A percentile compares a stretch with the other conserved stretches of the same genome.
phyloP scores from a whole-genome alignment of 495 filamentous ascomycete genomes.

The Aspergillus asperescens region DNA sequence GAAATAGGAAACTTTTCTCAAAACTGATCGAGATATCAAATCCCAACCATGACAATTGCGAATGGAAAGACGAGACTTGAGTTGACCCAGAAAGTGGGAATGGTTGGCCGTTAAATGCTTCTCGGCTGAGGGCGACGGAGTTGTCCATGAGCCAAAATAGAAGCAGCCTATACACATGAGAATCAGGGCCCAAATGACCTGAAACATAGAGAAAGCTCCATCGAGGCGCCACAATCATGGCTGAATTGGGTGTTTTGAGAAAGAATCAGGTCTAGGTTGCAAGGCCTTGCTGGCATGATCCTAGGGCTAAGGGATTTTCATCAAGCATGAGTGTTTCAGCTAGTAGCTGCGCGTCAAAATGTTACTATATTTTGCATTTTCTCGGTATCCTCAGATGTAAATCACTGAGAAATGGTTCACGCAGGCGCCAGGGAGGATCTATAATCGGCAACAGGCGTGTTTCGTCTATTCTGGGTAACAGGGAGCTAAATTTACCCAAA shows the following conservation, averaged over 20 bases:
- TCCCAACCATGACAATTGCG: constrained; percentile 13
- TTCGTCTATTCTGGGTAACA: constrained; percentile 27
- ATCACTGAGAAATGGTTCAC: constrained; percentile 24
- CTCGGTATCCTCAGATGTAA: constrained; percentile 31
- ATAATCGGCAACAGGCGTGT: constrained; percentile 38
- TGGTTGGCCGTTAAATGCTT: constrained; percentile 43
- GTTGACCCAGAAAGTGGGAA: constrained; percentile 20
- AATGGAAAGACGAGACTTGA: constrained; percentile 12
- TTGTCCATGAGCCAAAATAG: constrained; percentile 21
- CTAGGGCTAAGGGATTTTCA: constrained; percentile 33
- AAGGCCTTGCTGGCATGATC: constrained; percentile 24
- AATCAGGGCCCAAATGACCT: constrained; percentile 25
- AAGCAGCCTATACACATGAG: constrained; percentile 23
- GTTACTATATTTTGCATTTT: constrained; percentile 45
- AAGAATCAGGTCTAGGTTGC: constrained; percentile 1
- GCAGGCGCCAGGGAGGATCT: constrained; percentile 27
- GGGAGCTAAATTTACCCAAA: constrained; percentile 17
- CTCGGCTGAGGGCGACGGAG: constrained; percentile 18
- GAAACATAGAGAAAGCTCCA: constrained; percentile 44
- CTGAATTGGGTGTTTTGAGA: constrained; percentile 6
- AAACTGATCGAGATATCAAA: constrained; percentile 15
- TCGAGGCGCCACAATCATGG: constrained; percentile 26
- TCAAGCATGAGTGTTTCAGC: constrained; percentile 37
- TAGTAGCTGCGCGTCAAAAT: constrained; percentile 41
- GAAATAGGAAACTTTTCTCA: constrained; percentile 5